Evolutionary conservation across 2,329 filamentous ascomycete genomes (phyloP).

Genomic region (Calycina herbarum): DNA sequence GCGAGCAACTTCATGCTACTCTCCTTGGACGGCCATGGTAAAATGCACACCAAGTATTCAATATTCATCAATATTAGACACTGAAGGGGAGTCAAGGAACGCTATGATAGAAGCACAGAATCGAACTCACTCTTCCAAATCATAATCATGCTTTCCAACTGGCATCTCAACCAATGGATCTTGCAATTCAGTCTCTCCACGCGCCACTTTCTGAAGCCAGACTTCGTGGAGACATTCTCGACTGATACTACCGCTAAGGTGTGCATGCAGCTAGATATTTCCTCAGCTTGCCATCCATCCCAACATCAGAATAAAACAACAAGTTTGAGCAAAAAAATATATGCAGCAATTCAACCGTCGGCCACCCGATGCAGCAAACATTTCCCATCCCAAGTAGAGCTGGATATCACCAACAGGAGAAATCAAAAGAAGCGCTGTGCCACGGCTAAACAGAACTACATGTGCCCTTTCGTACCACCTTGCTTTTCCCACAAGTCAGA

Average conservation of each 20-base stretch:
- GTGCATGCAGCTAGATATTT: slow-evolving; percentile 67
- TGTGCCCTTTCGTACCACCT: not conserved
- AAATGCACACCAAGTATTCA: not conserved
- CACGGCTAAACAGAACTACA: slow-evolving; percentile 1
- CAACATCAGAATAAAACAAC: not conserved
- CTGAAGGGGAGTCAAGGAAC: slow-evolving; percentile 2
- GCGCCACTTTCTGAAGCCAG: slow-evolving; percentile 61
- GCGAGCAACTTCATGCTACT: not conserved
- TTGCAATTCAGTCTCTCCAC: slow-evolving; percentile 53
- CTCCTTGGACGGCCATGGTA: not conserved
- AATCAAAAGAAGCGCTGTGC: slow-evolving; percentile 2
- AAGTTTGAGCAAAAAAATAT: not conserved
- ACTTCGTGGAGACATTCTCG: slow-evolving; percentile 71
- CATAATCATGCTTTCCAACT: slow-evolving; percentile 68
- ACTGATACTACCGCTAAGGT: slow-evolving; percentile 77
- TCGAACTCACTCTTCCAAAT: slow-evolving; percentile 61
- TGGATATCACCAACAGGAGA: not conserved
- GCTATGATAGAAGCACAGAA: slow-evolving; percentile 12
- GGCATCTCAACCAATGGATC: slow-evolving; percentile 72
- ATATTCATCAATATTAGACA: not conserved
- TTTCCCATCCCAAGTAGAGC: not conserved
- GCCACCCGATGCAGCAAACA: not conserved
- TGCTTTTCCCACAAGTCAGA: slow-evolving; percentile 7
- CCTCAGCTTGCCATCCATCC: slow-evolving; percentile 13
- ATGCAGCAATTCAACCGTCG: not conserved